These are phyloP conservation scores for Lasiodiplodia hormozganensis DNA, from an alignment of 2,329 filamentous ascomycete genomes.

Conservation along the genomic window DNA sequence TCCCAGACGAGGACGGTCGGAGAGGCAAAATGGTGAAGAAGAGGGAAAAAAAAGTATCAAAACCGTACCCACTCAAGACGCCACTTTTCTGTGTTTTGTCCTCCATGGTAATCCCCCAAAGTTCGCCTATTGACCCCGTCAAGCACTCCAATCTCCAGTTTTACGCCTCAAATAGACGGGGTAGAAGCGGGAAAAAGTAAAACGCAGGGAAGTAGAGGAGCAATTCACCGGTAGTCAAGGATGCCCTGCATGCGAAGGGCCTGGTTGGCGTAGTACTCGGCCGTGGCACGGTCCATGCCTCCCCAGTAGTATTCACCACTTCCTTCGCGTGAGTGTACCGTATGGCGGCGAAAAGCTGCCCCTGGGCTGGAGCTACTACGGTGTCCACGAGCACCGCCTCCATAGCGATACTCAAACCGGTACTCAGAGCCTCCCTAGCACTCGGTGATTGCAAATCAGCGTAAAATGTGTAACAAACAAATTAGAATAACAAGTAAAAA, in stretches of 20 bases:
- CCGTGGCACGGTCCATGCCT: no score
- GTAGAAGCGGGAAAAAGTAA: background rate
- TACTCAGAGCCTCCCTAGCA: constrained; percentile 7
- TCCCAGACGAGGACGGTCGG: background rate
- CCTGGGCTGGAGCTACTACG: background rate
- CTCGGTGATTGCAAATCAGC: background rate
- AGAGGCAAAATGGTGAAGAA: background rate
- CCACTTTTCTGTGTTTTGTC: background rate
- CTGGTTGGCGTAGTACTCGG: background rate
- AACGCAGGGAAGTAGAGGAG: background rate
- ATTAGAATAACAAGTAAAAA: constrained; percentile 12
- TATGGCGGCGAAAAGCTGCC: background rate
- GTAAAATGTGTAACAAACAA: background rate
- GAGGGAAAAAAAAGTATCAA: background rate
- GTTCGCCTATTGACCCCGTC: background rate
- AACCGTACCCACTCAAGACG: background rate
- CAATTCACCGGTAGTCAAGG: background rate
- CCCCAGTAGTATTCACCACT: background rate
- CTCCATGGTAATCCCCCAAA: background rate
- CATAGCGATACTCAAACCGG: background rate
- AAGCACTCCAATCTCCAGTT: background rate
- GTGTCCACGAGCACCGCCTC: background rate
- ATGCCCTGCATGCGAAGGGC: background rate
- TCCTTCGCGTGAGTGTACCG: background rate
- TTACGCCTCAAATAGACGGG: background rate